These are phyloP conservation scores for Allomyces javanicus DNA, from an alignment of 192 early-diverging fungal genomes.

Conservation along the genomic window DNA sequence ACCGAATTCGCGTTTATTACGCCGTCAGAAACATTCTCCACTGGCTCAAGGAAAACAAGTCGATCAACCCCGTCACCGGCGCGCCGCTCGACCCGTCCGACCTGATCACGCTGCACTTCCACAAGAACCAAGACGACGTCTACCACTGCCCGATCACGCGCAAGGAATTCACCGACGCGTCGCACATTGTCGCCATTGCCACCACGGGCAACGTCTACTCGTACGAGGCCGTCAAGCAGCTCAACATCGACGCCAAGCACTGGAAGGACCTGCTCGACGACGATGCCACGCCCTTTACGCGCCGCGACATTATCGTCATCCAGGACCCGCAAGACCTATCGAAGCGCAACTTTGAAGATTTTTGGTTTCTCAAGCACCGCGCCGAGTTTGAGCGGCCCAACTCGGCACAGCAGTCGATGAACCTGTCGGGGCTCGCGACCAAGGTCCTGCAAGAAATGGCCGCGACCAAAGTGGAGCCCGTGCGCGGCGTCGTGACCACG, in stretches of 20 bases:
- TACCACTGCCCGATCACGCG: slow-evolving; percentile 82
- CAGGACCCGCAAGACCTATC: slow-evolving; percentile 27
- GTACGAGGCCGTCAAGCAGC: slow-evolving; percentile 62
- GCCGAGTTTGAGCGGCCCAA: slow-evolving; percentile 10
- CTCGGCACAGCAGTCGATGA: slow-evolving; percentile 37
- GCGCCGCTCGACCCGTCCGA: slow-evolving; percentile 47
- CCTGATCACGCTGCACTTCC: slow-evolving; percentile 58
- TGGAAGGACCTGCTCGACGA: slow-evolving; percentile 79
- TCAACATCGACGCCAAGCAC: slow-evolving; percentile 65
- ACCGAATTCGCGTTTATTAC: not conserved
- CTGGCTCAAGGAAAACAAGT: slow-evolving; percentile 19
- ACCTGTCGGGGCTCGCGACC: slow-evolving; percentile 21
- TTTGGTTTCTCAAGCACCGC: not conserved
- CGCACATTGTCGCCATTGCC: slow-evolving; percentile 69
- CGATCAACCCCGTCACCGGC: slow-evolving; percentile 60
- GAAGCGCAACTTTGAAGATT: not conserved
- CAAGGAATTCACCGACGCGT: slow-evolving; percentile 61
- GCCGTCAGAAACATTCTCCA: slow-evolving; percentile 45
- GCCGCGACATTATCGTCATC: slow-evolving; percentile 73
- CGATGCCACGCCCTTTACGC: slow-evolving; percentile 45
- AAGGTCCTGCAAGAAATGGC: slow-evolving; percentile 32
- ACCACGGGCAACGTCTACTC: slow-evolving; percentile 75
- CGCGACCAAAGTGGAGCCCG: slow-evolving; percentile 6
- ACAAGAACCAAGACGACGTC: slow-evolving; percentile 58
- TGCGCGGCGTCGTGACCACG: slow-evolving; percentile 19